These are phyloP conservation scores for Claviceps sp. DNA, from an alignment of 2,329 filamentous ascomycete genomes.

Conservation along the genomic window DNA sequence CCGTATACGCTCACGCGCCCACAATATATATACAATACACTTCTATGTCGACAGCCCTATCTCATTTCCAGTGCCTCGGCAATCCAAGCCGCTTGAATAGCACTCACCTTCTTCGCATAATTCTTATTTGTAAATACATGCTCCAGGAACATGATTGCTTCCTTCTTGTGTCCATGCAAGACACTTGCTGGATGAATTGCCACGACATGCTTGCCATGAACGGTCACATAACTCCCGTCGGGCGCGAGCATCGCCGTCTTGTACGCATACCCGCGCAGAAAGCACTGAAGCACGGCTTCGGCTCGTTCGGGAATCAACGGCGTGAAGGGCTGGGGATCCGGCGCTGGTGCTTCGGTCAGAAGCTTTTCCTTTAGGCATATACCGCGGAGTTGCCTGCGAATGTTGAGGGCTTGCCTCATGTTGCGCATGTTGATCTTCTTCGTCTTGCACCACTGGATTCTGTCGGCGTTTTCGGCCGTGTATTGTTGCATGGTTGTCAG, in stretches of 20 bases:
- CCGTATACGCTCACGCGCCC: neutral
- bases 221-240: constrained; percentile 47
- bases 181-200: constrained; percentile 51
- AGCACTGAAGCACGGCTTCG: constrained; percentile 43
- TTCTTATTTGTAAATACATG: constrained; percentile 54
- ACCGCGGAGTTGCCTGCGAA: constrained; percentile 46
- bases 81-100: constrained; percentile 47
- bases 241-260: constrained; percentile 48
- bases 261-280: constrained; percentile 45
- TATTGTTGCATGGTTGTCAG: constrained; percentile 51
- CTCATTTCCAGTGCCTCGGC: constrained; percentile 29
- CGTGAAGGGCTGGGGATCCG: constrained; percentile 42
- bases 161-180: constrained; percentile 47
- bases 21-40: neutral
- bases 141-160: constrained; percentile 56
- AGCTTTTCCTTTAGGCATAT: constrained; percentile 41
- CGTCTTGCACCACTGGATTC: constrained; percentile 43
- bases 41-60: neutral
- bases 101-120: constrained; percentile 53
- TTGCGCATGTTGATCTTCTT: constrained; percentile 45
- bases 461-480: constrained; percentile 39
- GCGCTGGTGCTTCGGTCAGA: constrained; percentile 28
- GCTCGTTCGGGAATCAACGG: constrained; percentile 41
- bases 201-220: constrained; percentile 45
- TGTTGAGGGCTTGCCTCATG: constrained; percentile 49